These are phyloP conservation scores for Ceratobasidium sp. DNA, from an alignment of 1,284 basidiomycete genomes.

Conservation along the genomic window DNA sequence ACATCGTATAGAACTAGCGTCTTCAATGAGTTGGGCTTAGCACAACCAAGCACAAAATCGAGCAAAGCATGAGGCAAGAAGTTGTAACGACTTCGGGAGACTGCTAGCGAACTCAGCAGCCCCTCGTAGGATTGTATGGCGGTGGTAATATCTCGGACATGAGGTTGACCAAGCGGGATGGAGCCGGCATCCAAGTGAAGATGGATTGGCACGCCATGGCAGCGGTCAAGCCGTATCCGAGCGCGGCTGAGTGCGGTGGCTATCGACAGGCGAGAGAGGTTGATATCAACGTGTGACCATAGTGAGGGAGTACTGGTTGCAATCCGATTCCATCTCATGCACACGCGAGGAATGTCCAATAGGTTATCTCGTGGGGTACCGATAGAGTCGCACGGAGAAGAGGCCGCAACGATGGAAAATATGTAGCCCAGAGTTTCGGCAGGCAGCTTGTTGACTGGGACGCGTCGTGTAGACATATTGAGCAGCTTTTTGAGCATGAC, in stretches of 20 bases:
- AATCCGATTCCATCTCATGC: slow-evolving; percentile 21
- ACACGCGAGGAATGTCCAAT: background rate
- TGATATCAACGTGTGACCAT: slow-evolving; percentile 33
- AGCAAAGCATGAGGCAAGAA: background rate
- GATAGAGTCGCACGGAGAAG: background rate
- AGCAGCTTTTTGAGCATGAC: background rate
- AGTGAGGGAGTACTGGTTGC: slow-evolving; percentile 12
- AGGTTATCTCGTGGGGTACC: background rate
- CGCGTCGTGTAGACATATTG: background rate
- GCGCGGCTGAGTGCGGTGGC: background rate
- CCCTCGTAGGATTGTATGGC: background rate
- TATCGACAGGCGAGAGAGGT: no score
- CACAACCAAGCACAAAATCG: background rate
- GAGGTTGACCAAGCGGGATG: background rate
- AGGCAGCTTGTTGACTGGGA: background rate
- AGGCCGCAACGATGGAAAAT: background rate
- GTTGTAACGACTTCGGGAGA: background rate
- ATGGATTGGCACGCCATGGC: background rate
- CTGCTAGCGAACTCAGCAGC: background rate
- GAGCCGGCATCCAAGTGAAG: background rate
- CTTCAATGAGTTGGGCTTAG: background rate
- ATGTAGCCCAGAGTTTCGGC: background rate
- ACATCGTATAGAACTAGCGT: background rate
- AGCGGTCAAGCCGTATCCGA: background rate
- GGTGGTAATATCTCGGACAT: background rate